Percentiles rank a stretch among this genome's conserved stretches.
Evolutionary conservation across 2,329 filamentous ascomycete species (phyloP).

Genomic region (Fonsecaea pugnacius): DNA sequence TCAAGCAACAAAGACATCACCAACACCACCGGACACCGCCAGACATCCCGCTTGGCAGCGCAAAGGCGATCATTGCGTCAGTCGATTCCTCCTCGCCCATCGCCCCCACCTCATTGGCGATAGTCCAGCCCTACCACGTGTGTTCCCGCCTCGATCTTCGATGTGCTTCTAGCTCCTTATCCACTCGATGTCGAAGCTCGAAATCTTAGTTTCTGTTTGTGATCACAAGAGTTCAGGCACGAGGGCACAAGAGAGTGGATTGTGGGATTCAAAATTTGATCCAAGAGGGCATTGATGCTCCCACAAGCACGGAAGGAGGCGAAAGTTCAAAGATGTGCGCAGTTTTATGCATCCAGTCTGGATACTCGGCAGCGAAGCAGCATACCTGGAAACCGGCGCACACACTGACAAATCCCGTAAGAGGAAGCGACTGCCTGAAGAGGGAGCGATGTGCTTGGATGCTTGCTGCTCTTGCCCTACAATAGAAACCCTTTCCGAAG

Average conservation of each 20-base stretch:
- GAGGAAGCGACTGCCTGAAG: neutral
- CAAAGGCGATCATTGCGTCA: constrained; percentile 2
- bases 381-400: too few relatives aligned
- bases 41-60: neutral
- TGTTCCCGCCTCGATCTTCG: neutral
- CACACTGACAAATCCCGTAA: neutral
- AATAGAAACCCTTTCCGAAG: neutral
- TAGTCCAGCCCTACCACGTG: neutral
- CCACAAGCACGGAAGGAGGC: too few relatives aligned
- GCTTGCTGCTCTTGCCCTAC: neutral
- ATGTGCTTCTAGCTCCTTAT: constrained; percentile 2
- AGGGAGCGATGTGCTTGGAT: neutral
- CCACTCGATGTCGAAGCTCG: neutral
- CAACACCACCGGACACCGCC: neutral
- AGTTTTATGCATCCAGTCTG: too few relatives aligned
- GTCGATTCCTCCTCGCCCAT: neutral
- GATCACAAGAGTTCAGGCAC: neutral
- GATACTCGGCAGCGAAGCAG: too few relatives aligned
- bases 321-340: too few relatives aligned
- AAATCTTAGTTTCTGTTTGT: neutral
- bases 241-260: neutral
- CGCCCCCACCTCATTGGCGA: neutral
- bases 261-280: neutral
- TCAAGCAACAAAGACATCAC: neutral
- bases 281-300: neutral